A percentile compares a stretch with the other conserved stretches of the same genome.
Conservation (phyloP, 495 filamentous ascomycete genomes). For the Tetracladium marchalianum region DNA sequence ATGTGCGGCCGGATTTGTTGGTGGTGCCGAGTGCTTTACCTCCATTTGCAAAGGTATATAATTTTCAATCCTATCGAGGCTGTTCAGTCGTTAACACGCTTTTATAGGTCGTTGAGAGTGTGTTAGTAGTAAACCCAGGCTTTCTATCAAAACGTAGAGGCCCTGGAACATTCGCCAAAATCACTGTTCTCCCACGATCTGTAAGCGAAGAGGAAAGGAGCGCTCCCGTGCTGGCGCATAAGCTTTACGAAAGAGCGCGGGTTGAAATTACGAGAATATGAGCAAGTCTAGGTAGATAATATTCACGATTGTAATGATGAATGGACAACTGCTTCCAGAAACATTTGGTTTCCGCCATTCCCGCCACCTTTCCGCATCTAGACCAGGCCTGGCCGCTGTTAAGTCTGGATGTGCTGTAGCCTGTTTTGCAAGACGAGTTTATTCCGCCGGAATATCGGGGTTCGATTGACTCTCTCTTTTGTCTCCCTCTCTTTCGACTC, state of each 20-base stretch:
- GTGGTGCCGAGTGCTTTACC: slow-evolving; percentile 74
- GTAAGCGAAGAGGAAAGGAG: slow-evolving; percentile 49
- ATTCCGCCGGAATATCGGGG: no score
- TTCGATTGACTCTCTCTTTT: no score
- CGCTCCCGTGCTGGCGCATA: slow-evolving; percentile 35
- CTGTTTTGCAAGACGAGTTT: no score
- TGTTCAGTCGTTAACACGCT: slow-evolving; percentile 1
- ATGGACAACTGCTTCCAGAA: no score
- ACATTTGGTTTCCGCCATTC: no score
- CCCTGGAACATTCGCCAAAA: slow-evolving; percentile 69
- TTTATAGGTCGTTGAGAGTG: slow-evolving; percentile 59
- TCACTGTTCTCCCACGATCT: slow-evolving; percentile 57
- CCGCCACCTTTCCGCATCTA: no score
- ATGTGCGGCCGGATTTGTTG: slow-evolving; percentile 73
- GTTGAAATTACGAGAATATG: slow-evolving; percentile 78
- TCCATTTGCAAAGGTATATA: slow-evolving; percentile 74
- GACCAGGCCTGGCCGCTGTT: no score
- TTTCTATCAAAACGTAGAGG: slow-evolving; percentile 73
- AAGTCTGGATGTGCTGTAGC: no score
- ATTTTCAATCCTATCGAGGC: background rate
- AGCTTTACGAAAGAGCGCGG: slow-evolving; percentile 70
- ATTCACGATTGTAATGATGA: background rate
- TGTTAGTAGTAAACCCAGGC: slow-evolving; percentile 80
- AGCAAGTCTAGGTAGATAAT: background rate
- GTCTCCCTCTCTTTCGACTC: no score